phyloP scores from a whole-genome alignment of 2,329 filamentous ascomycete species.

The Westerdykella aurantiaca region DNA sequence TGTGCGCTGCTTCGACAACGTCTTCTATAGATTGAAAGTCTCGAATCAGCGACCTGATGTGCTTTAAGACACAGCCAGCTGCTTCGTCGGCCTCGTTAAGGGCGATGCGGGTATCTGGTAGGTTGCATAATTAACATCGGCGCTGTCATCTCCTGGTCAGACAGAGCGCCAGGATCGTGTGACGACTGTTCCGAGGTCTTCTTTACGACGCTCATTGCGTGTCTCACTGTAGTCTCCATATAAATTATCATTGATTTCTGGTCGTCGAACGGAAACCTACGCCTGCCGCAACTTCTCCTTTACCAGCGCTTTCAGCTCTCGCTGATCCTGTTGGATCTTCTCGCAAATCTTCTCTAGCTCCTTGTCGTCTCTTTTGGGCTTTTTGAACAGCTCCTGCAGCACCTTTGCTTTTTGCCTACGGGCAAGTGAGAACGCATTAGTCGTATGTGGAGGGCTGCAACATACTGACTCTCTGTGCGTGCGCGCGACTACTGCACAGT shows the following conservation, averaged over 20 bases:
- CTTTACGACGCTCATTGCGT: constrained; percentile 11
- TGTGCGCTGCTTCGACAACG: constrained; percentile 12
- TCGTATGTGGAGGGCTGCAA: not conserved
- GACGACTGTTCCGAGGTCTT: constrained; percentile 18
- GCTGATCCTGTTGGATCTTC: constrained; percentile 14
- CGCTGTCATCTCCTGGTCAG: constrained; percentile 12
- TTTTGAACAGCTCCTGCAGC: constrained; percentile 14
- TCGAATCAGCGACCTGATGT: constrained; percentile 14
- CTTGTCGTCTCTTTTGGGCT: constrained; percentile 14
- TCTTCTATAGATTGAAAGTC: constrained; percentile 23
- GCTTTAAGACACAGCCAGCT: constrained; percentile 9
- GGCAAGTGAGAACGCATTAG: constrained; percentile 3
- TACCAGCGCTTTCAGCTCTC: constrained; percentile 12
- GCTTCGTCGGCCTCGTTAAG: constrained; percentile 1
- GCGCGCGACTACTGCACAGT: not conserved
- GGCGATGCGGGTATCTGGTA: constrained; percentile 10
- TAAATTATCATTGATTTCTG: not conserved
- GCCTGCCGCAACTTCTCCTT: constrained; percentile 15
- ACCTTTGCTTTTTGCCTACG: constrained; percentile 16
- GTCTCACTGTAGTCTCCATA: constrained; percentile 11
- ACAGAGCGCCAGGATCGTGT: constrained; percentile 12
- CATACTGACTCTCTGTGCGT: constrained; percentile 24
- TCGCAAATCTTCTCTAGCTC: constrained; percentile 18
- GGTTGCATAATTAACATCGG: constrained; percentile 7
- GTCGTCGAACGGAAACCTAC: constrained; percentile 12